Base-by-base conservation (phyloP, 331 rosid genomes). In the Arachis monticola region DNA sequence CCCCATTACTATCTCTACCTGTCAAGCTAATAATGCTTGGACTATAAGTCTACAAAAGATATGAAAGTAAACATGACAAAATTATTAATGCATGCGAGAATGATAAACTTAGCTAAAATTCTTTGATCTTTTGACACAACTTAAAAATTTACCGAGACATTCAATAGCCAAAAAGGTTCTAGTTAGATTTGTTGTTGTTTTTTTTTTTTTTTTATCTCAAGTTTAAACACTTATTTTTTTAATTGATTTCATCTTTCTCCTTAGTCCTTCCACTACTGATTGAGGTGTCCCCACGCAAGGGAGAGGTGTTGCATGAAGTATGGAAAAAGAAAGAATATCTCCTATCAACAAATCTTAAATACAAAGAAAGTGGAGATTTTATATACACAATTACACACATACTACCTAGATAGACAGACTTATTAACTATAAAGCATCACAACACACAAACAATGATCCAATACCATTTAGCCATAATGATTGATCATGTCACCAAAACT, bases 321-420 rank as follows among this genome's bases (percentile, higher is more conserved):
- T 13, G 70, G 3, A 35, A 4, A 79, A 60, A 13, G 12, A 68
- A 22, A 31, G 59, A 44, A 14, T 27, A 53, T 56, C 31, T 58
- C 13, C 31, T 60, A 35, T 35, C 40, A 35, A 6, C 58, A 46
- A 30, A 58, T 41, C 79, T 73, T 53, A 45, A 73, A 69, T 70
- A 78, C 71, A 73, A 70, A 71, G 63, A 73, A 70, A 59, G 81
- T 80, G 61, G 83, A 64, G 64, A 27, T n/a, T 32, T 45, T 53
- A 38, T 78, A 10, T 13, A 17, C 22, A 38, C 48, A 72, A 81
- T 38, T 56, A 69, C 65, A 6, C 2, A 60, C 70, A 78, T 50
- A 57, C 64, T 53, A 44, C 35, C 41, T 6, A 64, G 0, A 61
- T 12, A 64, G 7, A 41, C 4, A n/a, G 41, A 58, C 57, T 51